These are phyloP conservation scores for Xylaria curta DNA, from an alignment of 495 filamentous ascomycete species.

Conservation along the genomic window DNA sequence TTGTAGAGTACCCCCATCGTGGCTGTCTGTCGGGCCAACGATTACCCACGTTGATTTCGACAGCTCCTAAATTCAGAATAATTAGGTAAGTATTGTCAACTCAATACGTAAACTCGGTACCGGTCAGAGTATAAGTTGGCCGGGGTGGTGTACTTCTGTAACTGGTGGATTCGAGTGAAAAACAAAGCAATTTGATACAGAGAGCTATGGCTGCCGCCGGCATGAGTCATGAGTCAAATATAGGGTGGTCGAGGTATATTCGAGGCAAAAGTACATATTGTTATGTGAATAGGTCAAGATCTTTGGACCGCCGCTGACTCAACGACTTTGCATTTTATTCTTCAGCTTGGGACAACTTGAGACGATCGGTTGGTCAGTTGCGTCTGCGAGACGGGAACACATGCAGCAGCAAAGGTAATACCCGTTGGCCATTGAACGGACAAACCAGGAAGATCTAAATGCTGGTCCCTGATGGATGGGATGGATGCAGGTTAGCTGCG, in stretches of 20 bases:
- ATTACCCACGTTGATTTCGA: not conserved
- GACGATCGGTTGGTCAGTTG: not conserved
- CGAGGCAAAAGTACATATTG: not conserved
- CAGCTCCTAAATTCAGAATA: not conserved
- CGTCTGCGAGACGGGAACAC: not conserved
- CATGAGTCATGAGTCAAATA: conserved; percentile 6
- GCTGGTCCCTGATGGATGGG: not conserved
- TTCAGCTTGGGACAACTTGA: not conserved
- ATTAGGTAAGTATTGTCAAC: not conserved
- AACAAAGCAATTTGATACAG: not conserved
- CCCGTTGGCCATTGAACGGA: not conserved
- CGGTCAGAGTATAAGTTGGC: not conserved
- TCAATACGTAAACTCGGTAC: too few species aligned
- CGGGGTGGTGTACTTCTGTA: not conserved
- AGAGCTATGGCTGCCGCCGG: not conserved
- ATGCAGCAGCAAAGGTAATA: not conserved
- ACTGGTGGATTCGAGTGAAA: not conserved
- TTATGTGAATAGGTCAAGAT: not conserved
- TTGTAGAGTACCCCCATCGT: not conserved
- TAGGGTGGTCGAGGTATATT: not conserved
- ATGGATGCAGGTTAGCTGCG: not conserved
- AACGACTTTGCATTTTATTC: conserved; percentile 3
- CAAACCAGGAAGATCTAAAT: not conserved
- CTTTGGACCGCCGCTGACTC: not conserved
- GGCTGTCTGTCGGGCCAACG: not conserved